Base-by-base conservation (phyloP, 306 rosid species). In the Quercus engelmannii region DNA sequence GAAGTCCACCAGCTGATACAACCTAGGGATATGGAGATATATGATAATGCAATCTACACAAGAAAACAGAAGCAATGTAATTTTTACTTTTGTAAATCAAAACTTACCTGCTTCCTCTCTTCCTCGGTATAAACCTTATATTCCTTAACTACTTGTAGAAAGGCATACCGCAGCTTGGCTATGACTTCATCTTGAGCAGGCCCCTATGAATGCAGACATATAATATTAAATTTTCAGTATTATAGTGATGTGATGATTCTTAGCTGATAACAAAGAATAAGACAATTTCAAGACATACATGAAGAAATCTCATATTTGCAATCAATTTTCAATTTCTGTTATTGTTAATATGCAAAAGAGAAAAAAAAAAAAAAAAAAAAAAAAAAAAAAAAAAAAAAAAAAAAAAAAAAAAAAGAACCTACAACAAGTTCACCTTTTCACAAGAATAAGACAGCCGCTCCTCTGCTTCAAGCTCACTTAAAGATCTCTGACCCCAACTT, bases 1-100 rank as follows among this genome's bases (percentile, higher is more conserved):
- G 98, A 65, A 95, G 90, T 79, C 99, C 99, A 77, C 99, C 99
- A 79, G 99, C 97, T 78, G 86, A 85, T 78, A 95, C 96, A 77
- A 93, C 99, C 99, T 95, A 88, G 61, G 79, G 81, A 55, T 55
- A 26, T 33, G 62, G 78, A 75, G 78, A 79, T 62, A 62, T 64
- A 71, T 61, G 76, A 76, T 9, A 78, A 65, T 67, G 65, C 46
- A 72, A 78, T 74, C 76, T 72, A 70, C 56, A 85, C 67, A 28
- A 71, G 73, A 62, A 21, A 55, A 80, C 51, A 67, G 56, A 71
- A 73, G 64, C 30, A 78, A 57, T 77, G 63, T 43, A 54, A 77
- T 30, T 71, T 72, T 74, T 38, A 52, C 21, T 64, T 69, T 73
- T 59, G 80, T 61, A 67, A 70, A 67, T 30, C 75, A 68, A 70